phyloP scores from a whole-genome alignment of 352 stramenopile species.

The Pythium periplocum region DNA sequence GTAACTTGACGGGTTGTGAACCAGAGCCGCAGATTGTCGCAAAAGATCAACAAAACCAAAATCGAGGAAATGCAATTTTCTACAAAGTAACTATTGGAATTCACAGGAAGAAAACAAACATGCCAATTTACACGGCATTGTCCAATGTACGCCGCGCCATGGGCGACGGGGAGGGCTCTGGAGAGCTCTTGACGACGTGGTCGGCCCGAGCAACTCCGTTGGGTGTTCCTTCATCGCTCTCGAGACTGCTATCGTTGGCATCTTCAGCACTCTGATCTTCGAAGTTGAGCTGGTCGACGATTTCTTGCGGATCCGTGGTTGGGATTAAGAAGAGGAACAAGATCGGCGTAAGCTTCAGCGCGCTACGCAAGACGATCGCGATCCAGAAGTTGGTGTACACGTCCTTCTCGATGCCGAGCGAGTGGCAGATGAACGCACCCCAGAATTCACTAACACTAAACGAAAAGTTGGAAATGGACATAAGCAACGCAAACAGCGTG shows the following conservation, averaged over 20 bases:
- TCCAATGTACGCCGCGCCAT: conserved; percentile 5
- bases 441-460: conserved; percentile 91
- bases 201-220: conserved; percentile 15
- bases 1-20: too few relatives aligned
- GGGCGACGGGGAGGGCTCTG: conserved; percentile 6
- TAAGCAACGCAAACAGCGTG: conserved; percentile 95
- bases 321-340: conserved; percentile 86
- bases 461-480: conserved; percentile 97
- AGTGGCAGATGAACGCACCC: conserved; percentile 85
- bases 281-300: conserved; percentile 70
- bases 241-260: conserved; percentile 9
- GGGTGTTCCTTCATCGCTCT: conserved; percentile 16
- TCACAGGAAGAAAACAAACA: too few relatives aligned
- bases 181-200: conserved; percentile 14
- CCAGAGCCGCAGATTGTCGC: too few relatives aligned
- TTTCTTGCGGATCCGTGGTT: conserved; percentile 62
- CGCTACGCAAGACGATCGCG: conserved; percentile 88
- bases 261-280: conserved; percentile 16
- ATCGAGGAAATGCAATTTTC: too few relatives aligned
- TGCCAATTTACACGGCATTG: conserved; percentile 1
- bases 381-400: conserved; percentile 91
- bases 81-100: too few relatives aligned
- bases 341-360: conserved; percentile 89
- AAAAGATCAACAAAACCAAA: too few relatives aligned
- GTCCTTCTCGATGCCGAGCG: conserved; percentile 86